These are phyloP conservation scores for Pyrenophora graminea DNA, from an alignment of 2,329 filamentous ascomycete species.

Conservation along the genomic window DNA sequence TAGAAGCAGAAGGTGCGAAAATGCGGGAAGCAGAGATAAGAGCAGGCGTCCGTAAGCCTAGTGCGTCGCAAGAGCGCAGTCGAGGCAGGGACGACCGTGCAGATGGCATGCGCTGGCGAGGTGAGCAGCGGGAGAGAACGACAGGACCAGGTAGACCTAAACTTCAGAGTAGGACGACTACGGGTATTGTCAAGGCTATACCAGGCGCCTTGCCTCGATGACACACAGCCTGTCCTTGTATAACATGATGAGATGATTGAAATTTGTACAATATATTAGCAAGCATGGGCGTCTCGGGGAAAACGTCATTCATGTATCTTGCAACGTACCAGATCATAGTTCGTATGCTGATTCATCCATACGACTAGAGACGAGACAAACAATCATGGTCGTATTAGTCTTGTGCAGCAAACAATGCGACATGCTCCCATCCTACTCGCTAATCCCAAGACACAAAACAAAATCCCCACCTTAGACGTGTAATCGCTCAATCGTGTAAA, in stretches of 20 bases:
- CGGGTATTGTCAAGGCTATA: constrained; percentile 35
- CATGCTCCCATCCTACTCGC: too few species aligned
- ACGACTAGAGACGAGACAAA: too few species aligned
- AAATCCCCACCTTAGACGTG: not conserved
- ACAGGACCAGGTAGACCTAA: constrained; percentile 16
- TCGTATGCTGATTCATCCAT: too few species aligned
- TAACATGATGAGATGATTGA: not conserved
- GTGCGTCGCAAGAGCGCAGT: not conserved
- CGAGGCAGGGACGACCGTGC: constrained; percentile 12
- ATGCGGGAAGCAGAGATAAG: constrained; percentile 44
- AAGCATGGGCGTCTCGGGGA: too few species aligned
- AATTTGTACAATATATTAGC: too few species aligned
- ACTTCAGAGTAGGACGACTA: constrained; percentile 16
- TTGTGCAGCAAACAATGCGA: too few species aligned
- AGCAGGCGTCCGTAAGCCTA: constrained; percentile 34
- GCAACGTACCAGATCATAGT: too few species aligned
- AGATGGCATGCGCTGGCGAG: constrained; percentile 37
- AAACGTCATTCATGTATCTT: too few species aligned
- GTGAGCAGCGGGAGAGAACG: constrained; percentile 17
- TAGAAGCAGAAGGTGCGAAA: constrained; percentile 43
- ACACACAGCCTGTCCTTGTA: not conserved
- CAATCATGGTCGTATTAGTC: too few species aligned
- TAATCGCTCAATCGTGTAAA: not conserved
- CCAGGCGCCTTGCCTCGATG: constrained; percentile 38
- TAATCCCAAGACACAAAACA: too few species aligned